A percentile compares a stretch with the other conserved stretches of the same genome.
phyloP scores from a whole-genome alignment of 306 rosid genomes.

The Pueraria montana region DNA sequence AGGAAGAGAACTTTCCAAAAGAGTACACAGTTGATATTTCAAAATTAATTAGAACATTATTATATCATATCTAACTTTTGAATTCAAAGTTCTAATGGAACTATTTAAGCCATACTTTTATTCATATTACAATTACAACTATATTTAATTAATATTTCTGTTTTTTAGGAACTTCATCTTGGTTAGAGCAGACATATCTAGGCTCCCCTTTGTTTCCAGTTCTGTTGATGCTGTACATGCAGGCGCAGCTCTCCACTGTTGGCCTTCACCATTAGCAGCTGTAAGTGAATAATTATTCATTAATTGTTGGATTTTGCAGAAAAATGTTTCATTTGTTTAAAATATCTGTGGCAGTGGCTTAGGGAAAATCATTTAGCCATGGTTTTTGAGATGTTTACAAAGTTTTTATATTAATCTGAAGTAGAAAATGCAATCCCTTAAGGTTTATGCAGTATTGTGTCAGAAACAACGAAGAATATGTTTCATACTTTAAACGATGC shows the following conservation, averaged over 20 bases:
- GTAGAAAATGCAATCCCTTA: constrained; percentile 25
- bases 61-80: constrained; percentile 33
- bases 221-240: constrained; percentile 95
- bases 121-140: constrained; percentile 13
- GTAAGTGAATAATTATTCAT: constrained; percentile 62
- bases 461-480: constrained; percentile 13
- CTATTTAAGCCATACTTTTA: constrained; percentile 16
- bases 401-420: background rate
- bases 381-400: constrained; percentile 24
- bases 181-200: constrained; percentile 92
- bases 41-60: constrained; percentile 30
- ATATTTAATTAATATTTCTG: constrained; percentile 38
- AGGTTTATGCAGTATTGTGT: constrained; percentile 17
- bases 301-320: constrained; percentile 25
- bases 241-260: constrained; percentile 95
- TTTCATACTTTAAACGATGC: constrained; percentile 27
- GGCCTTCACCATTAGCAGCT: constrained; percentile 94
- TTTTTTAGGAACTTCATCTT: constrained; percentile 68
- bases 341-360: constrained; percentile 35
- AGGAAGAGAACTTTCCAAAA: constrained; percentile 82
- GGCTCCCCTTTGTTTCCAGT: constrained; percentile 90
- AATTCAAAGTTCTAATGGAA: background rate
- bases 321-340: constrained; percentile 35
- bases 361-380: constrained; percentile 30
- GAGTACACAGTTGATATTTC: constrained; percentile 62